Base-by-base conservation (phyloP, 2,329 filamentous ascomycete genomes). In the Escovopsis sp. region DNA sequence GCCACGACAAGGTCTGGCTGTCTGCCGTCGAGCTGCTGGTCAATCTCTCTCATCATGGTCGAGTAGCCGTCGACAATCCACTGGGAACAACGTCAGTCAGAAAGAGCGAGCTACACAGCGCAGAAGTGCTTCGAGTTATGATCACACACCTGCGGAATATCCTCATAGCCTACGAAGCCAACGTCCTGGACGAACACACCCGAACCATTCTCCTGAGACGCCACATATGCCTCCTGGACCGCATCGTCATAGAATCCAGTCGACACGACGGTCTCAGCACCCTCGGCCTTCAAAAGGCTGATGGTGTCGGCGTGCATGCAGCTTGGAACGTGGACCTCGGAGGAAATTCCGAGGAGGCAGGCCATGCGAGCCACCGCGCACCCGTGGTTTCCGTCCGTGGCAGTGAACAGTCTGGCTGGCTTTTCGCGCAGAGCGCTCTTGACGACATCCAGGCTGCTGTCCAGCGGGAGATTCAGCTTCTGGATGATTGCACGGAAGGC, bases 11-110 rank as follows among this genome's bases (percentile, higher is more conserved):
- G 60, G 6, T 69, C 63, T 4, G 59, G 47, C 2, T 53, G 57
- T 33, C 35, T 55, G 1, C 62, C 49, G 0, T 60, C 58, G 0
- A 66, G 54, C 53, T 88, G 82, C 18, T 65, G 55, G 40, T 86
- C 80, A 0, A 75, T 64, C 53, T 91, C 85, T 3, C 60, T 56
- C 47, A 88, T 64, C 71, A 88, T 80, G 0, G 82, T 86, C 4
- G 67, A 68, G 52, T 89, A 91, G 0, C 85, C 85, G 46, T 89
- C 77, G 0, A 86, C 80, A 19, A 88, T 81, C 77, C 80, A 87
- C 58, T 73, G 38, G 11, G 6, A 4, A 10, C 9, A 9, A 9
- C 10, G 5, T 33, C 41, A 26, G 43, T 46, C 15, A 15, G 4
- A 26, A n/a, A 10, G 12, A 4, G 28, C 1, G 9, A 26, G 4